These are phyloP conservation scores for Trichoderma koningiopsis DNA, from an alignment of 2,329 filamentous ascomycete genomes.

Conservation along the genomic window DNA sequence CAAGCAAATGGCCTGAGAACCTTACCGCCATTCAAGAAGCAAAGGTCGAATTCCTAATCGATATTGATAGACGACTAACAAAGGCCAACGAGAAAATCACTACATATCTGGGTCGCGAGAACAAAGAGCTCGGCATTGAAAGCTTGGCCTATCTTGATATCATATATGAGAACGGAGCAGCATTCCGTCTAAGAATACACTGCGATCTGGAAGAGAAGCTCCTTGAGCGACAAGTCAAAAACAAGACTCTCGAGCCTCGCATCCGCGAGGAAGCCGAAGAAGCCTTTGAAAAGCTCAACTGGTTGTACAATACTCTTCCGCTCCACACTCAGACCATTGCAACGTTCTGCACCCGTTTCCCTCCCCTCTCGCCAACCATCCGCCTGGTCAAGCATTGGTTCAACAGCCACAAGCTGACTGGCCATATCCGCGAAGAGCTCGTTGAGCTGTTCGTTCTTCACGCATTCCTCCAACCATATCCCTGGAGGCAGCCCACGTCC, in stretches of 20 bases:
- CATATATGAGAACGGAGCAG: slow-evolving; percentile 67
- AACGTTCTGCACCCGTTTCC: slow-evolving; percentile 77
- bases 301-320: slow-evolving; percentile 70
- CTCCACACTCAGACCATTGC: slow-evolving; percentile 80
- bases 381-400: slow-evolving; percentile 91
- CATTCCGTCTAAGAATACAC: slow-evolving; percentile 84
- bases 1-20: slow-evolving; percentile 91
- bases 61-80: slow-evolving; percentile 71
- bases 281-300: slow-evolving; percentile 70
- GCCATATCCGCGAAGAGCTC: slow-evolving; percentile 76
- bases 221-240: slow-evolving; percentile 75
- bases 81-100: slow-evolving; percentile 61
- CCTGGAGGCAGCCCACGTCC: slow-evolving; percentile 77
- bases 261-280: slow-evolving; percentile 69
- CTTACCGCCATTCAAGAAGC: slow-evolving; percentile 87
- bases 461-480: slow-evolving; percentile 78
- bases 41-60: slow-evolving; percentile 85
- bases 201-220: slow-evolving; percentile 84
- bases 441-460: slow-evolving; percentile 81
- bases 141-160: slow-evolving; percentile 86
- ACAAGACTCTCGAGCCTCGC: slow-evolving; percentile 67
- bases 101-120: slow-evolving; percentile 79
- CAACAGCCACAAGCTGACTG: slow-evolving; percentile 73
- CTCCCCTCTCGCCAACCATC: slow-evolving; percentile 78
- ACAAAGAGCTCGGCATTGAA: slow-evolving; percentile 65